Conservation (phyloP, 2,329 filamentous ascomycete species). For the Aureobasidium sp. region DNA sequence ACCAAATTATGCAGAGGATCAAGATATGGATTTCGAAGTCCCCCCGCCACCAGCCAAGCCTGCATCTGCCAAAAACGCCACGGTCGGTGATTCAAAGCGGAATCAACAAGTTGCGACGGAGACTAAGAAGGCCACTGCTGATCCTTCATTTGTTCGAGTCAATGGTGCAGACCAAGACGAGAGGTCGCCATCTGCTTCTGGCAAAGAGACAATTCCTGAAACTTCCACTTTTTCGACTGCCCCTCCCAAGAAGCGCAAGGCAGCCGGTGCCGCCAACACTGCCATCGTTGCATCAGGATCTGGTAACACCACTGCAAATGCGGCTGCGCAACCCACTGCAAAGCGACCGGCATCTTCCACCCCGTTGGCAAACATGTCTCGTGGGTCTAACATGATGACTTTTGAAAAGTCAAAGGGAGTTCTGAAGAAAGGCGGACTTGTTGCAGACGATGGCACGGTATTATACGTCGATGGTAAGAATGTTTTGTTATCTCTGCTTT, state of each 20-base stretch:
- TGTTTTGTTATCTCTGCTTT: neutral
- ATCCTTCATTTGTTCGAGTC: slow-evolving; percentile 18
- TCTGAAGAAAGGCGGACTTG: slow-evolving; percentile 67
- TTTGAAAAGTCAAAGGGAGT: slow-evolving; percentile 66
- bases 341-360: slow-evolving; percentile 30
- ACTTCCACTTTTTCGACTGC: slow-evolving; percentile 50
- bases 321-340: slow-evolving; percentile 17
- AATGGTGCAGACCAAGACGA: neutral
- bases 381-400: slow-evolving; percentile 78
- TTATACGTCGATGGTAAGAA: slow-evolving; percentile 76
- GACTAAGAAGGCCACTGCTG: slow-evolving; percentile 1
- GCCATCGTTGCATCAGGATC: slow-evolving; percentile 19
- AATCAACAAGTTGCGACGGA: slow-evolving; percentile 48
- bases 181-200: slow-evolving; percentile 6
- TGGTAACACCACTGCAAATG: slow-evolving; percentile 20
- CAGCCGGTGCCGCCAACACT: slow-evolving; percentile 38
- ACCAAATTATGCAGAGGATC: slow-evolving; percentile 81
- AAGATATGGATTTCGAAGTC: slow-evolving; percentile 81
- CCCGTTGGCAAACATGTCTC: slow-evolving; percentile 32
- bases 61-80: slow-evolving; percentile 28
- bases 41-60: slow-evolving; percentile 47
- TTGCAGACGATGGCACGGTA: slow-evolving; percentile 83
- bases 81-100: slow-evolving; percentile 18
- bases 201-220: slow-evolving; percentile 36
- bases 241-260: slow-evolving; percentile 78